phyloP scores from a whole-genome alignment of 192 early-diverging fungal species.

The Coemansia furcata region DNA sequence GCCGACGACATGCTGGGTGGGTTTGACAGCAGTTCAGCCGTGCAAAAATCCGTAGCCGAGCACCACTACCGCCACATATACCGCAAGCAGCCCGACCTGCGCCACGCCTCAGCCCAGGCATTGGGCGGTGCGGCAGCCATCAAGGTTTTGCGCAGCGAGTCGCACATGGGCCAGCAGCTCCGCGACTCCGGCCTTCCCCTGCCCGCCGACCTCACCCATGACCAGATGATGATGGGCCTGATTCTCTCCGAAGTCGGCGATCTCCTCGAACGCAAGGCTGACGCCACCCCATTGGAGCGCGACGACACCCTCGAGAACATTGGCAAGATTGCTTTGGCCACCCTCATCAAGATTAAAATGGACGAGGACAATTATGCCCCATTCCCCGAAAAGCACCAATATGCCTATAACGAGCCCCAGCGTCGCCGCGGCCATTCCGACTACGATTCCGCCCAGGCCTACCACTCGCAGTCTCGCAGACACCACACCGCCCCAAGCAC shows the following conservation, averaged over 20 bases:
- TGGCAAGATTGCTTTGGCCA: slow-evolving; percentile 43
- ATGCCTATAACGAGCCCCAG: not conserved
- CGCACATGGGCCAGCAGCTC: slow-evolving; percentile 21
- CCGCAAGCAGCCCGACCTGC: slow-evolving; percentile 34
- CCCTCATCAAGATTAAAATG: slow-evolving; percentile 46
- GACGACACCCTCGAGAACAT: slow-evolving; percentile 42
- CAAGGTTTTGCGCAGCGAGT: slow-evolving; percentile 29
- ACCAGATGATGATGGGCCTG: slow-evolving; percentile 44
- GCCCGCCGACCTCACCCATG: slow-evolving; percentile 30
- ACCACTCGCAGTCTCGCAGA: not conserved
- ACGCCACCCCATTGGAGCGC: slow-evolving; percentile 12
- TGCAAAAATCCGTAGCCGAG: slow-evolving; percentile 39
- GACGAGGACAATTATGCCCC: slow-evolving; percentile 24
- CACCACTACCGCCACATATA: slow-evolving; percentile 46
- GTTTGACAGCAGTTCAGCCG: slow-evolving; percentile 36
- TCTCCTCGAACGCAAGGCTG: slow-evolving; percentile 30
- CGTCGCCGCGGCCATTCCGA: not conserved
- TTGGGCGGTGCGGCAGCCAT: slow-evolving; percentile 47
- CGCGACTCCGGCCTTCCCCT: not conserved
- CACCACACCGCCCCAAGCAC: slow-evolving; percentile 2
- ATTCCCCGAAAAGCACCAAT: not conserved
- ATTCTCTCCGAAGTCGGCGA: slow-evolving; percentile 36
- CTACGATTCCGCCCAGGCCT: not conserved
- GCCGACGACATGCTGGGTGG: slow-evolving; percentile 16
- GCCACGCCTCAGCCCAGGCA: slow-evolving; percentile 26